Percentiles rank a stretch among this genome's conserved stretches.
phyloP scores from a whole-genome alignment of 1,139 yeast genomes.

The Dujonia santamariae region DNA sequence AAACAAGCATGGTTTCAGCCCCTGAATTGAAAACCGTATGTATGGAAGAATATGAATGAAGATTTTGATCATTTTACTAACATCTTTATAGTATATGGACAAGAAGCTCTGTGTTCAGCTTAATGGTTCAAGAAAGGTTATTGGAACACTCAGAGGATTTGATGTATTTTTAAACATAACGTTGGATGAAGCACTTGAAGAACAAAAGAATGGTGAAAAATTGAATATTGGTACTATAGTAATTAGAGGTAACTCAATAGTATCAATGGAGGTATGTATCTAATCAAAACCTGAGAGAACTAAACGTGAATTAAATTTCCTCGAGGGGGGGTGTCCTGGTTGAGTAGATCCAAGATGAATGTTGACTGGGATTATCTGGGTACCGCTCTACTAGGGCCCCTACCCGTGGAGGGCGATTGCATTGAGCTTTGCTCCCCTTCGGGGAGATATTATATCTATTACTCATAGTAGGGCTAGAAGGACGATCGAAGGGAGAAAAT shows the following conservation, averaged over 20 bases:
- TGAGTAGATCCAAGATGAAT: no score
- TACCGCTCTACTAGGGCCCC: no score
- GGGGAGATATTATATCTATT: no score
- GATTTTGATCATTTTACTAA: constrained; percentile 14
- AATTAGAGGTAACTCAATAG: constrained; percentile 60
- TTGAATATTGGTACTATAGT: constrained; percentile 56
- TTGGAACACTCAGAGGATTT: constrained; percentile 74
- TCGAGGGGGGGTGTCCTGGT: no score
- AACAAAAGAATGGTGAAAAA: constrained; percentile 46
- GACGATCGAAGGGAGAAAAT: no score
- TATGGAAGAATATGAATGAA: constrained; percentile 13
- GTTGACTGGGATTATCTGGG: no score
- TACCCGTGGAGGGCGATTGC: no score
- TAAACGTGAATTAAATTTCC: no score
- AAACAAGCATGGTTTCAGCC: constrained; percentile 56
- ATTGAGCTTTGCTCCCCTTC: no score
- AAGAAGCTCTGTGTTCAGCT: constrained; percentile 67
- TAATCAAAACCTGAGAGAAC: no score
- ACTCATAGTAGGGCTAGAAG: no score
- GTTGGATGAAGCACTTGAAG: constrained; percentile 71
- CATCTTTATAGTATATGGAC: constrained; percentile 61
- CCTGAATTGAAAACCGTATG: constrained; percentile 57
- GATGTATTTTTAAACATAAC: constrained; percentile 78
- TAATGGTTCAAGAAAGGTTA: constrained; percentile 70
- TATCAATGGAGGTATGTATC: constrained; percentile 51